Conservation (phyloP, 371 early-diverging fungal species). For the Mucor indicus region DNA sequence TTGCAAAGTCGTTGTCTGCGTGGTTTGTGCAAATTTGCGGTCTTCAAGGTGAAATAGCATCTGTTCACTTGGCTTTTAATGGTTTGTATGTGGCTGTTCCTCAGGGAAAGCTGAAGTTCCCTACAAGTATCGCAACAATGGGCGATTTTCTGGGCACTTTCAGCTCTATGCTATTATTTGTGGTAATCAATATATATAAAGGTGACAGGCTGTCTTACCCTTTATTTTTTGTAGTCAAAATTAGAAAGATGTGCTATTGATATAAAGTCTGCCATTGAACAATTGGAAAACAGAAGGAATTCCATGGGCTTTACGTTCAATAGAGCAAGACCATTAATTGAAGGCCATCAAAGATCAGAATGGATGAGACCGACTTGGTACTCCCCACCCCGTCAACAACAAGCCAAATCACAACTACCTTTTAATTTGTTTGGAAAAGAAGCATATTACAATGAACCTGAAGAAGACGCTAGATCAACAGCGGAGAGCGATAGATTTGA, state of each 20-base stretch:
- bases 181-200: no score
- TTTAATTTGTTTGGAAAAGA: conserved; percentile 10
- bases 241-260: conserved; percentile 7
- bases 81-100: conserved; percentile 6
- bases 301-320: conserved; percentile 8
- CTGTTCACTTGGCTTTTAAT: conserved; percentile 6
- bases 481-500: conserved; percentile 5
- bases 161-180: conserved; percentile 2
- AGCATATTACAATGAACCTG: conserved; percentile 2
- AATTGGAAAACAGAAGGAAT: conserved; percentile 8
- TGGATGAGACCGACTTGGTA: conserved; percentile 8
- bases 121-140: conserved; percentile 8
- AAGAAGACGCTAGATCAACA: conserved; percentile 1
- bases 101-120: conserved; percentile 5
- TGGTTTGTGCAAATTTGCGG: conserved; percentile 9
- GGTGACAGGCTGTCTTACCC: no score
- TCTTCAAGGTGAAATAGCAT: conserved; percentile 5
- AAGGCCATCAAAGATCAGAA: neutral
- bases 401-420: conserved; percentile 6
- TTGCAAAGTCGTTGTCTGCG: conserved; percentile 3
- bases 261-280: conserved; percentile 7
- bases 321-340: neutral
- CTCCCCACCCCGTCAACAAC: conserved; percentile 4
- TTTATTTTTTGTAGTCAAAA: conserved; percentile 14
- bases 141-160: conserved; percentile 4